These are phyloP conservation scores for Epichloe gansuensis DNA, from an alignment of 2,329 filamentous ascomycete genomes.

Conservation along the genomic window DNA sequence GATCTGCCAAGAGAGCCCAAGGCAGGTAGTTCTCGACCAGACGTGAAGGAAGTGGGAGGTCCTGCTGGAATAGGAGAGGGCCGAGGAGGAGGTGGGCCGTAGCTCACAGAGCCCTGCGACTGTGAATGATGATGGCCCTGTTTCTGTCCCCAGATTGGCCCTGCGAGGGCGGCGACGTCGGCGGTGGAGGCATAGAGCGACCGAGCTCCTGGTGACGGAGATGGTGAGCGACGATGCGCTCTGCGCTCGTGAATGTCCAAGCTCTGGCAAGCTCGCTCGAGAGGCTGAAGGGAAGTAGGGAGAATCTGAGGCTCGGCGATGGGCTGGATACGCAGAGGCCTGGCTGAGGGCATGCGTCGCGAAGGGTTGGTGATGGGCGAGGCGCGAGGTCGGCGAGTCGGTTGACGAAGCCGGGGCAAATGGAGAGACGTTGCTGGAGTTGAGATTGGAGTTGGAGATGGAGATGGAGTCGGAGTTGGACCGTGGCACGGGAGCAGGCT, in stretches of 20 bases:
- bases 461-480: constrained; percentile 1
- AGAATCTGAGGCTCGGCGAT: constrained; percentile 31
- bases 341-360: constrained; percentile 1
- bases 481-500: constrained; percentile 9
- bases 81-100: constrained; percentile 34
- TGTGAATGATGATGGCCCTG: constrained; percentile 18
- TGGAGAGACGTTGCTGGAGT: constrained; percentile 2
- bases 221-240: constrained; percentile 33
- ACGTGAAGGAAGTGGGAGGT: constrained; percentile 31
- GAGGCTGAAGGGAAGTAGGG: constrained; percentile 26
- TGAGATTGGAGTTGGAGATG: neutral
- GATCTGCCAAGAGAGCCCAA: constrained; percentile 37
- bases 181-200: constrained; percentile 34
- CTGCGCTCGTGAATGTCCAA: constrained; percentile 29
- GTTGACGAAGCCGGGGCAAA: constrained; percentile 3
- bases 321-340: constrained; percentile 19
- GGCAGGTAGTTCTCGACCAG: constrained; percentile 41
- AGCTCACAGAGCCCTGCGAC: constrained; percentile 24
- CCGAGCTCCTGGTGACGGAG: constrained; percentile 23
- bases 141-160: constrained; percentile 12
- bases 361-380: constrained; percentile 5
- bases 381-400: constrained; percentile 5
- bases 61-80: constrained; percentile 31
- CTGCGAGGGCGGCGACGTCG: constrained; percentile 30
- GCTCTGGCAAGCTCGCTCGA: constrained; percentile 18